phyloP scores from a whole-genome alignment of 768 basidiomycete genomes.

The Panaeolus cyanescens region DNA sequence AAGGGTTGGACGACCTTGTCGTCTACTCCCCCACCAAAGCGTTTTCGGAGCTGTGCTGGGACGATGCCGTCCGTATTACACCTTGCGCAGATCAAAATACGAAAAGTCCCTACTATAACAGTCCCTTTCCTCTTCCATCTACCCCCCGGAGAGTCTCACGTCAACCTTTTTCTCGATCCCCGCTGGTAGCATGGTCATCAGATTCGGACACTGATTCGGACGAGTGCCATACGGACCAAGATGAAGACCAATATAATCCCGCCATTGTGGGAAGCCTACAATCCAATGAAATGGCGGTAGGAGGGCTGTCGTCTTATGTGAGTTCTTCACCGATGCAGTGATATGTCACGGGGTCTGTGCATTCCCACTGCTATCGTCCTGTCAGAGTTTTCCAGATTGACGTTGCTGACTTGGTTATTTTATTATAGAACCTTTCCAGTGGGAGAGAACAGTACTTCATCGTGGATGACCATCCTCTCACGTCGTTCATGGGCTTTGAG shows the following conservation, averaged over 20 bases:
- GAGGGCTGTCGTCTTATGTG: neutral
- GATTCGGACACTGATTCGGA: neutral
- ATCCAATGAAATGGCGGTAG: too few species aligned
- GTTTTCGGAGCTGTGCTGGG: conserved; percentile 40
- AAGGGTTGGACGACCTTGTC: conserved; percentile 39
- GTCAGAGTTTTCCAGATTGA: neutral
- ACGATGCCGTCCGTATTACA: conserved; percentile 19
- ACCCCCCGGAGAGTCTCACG: neutral
- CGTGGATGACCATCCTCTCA: neutral
- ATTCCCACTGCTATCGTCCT: too few species aligned
- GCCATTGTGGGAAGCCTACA: neutral
- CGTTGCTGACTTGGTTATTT: neutral
- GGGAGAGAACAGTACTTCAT: neutral
- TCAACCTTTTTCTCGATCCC: neutral
- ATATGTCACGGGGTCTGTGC: too few species aligned
- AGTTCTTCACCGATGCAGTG: too few species aligned
- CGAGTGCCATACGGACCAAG: neutral
- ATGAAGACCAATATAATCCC: neutral
- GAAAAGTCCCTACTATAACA: neutral
- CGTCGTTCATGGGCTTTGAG: neutral
- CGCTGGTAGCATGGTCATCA: neutral
- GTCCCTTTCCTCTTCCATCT: neutral
- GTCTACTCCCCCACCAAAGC: conserved; percentile 36
- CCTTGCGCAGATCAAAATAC: neutral
- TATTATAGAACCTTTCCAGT: neutral